Conservation (phyloP, 163 green algal species). For the Chloromonas sp. region DNA sequence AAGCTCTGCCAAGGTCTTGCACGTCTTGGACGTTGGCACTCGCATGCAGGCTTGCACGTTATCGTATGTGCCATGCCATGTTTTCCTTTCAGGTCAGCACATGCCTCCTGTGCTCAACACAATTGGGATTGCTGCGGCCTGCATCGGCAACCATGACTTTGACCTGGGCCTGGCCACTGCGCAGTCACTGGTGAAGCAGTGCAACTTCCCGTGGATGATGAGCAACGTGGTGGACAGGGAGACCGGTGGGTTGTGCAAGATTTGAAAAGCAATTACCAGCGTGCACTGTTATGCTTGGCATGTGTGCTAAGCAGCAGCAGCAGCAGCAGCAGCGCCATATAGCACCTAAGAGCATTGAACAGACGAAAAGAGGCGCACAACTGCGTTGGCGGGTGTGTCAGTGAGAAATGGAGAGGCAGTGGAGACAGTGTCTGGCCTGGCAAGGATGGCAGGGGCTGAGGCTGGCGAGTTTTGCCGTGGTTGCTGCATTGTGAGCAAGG, state of each 20-base stretch:
- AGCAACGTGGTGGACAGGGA: conserved; percentile 59
- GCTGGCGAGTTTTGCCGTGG: too few relatives aligned
- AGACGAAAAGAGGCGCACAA: too few relatives aligned
- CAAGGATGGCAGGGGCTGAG: too few relatives aligned
- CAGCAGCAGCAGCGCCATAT: too few relatives aligned
- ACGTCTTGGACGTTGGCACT: too few relatives aligned
- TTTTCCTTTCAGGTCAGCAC: conserved; percentile 34
- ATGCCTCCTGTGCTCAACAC: conserved; percentile 72
- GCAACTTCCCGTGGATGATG: conserved; percentile 76
- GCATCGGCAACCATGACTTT: conserved; percentile 72
- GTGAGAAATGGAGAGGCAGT: background rate
- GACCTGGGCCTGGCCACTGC: conserved; percentile 57
- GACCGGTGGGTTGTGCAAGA: conserved; percentile 30
- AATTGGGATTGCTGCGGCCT: conserved; percentile 49
- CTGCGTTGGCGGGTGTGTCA: background rate
- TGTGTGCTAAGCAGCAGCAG: too few relatives aligned
- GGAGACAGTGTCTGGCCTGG: background rate
- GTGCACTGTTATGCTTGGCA: too few relatives aligned
- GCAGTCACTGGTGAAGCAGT: conserved; percentile 36
- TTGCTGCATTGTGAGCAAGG: too few relatives aligned
- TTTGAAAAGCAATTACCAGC: too few relatives aligned
- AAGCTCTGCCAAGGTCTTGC: too few relatives aligned
- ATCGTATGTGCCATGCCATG: background rate
- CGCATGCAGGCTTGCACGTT: too few relatives aligned
- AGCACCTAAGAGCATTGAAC: too few relatives aligned